Percentiles rank a stretch among this genome's conserved stretches.
phyloP scores from a whole-genome alignment of 2,329 filamentous ascomycete genomes.

The Fusarium neocosmosporiellum region DNA sequence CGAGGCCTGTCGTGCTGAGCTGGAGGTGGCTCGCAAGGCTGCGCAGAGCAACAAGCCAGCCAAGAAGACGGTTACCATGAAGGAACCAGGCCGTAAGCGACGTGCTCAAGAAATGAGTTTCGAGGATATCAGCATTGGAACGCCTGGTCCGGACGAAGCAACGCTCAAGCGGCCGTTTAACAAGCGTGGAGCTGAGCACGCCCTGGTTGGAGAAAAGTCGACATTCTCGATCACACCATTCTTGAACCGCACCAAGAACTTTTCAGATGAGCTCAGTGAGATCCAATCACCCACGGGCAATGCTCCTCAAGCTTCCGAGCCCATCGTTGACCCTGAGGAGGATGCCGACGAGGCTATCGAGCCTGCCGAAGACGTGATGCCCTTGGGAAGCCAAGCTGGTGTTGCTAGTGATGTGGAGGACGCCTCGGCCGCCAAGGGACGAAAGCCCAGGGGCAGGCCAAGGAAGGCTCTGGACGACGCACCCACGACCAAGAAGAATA shows the following conservation, averaged over 20 bases:
- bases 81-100: slow-evolving; percentile 56
- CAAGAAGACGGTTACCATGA: slow-evolving; percentile 35
- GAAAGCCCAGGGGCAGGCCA: slow-evolving; percentile 59
- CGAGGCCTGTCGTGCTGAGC: slow-evolving; percentile 54
- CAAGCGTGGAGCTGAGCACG: slow-evolving; percentile 66
- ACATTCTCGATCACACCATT: slow-evolving; percentile 95
- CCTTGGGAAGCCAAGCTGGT: slow-evolving; percentile 17
- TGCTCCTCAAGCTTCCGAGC: slow-evolving; percentile 21
- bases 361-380: slow-evolving; percentile 11
- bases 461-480: slow-evolving; percentile 58
- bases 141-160: slow-evolving; percentile 57
- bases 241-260: slow-evolving; percentile 77
- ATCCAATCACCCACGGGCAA: slow-evolving; percentile 38
- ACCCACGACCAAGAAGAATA: slow-evolving; percentile 59
- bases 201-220: slow-evolving; percentile 81
- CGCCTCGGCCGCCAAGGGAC: slow-evolving; percentile 22
- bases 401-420: slow-evolving; percentile 15
- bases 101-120: slow-evolving; percentile 57
- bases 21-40: slow-evolving; percentile 47
- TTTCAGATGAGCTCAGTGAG: slow-evolving; percentile 49
- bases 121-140: slow-evolving; percentile 60
- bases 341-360: slow-evolving; percentile 21
- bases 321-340: slow-evolving; percentile 52
- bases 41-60: slow-evolving; percentile 31
- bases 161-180: slow-evolving; percentile 60